Conservation (phyloP, 768 basidiomycete genomes). For the Tulasnella sp. region DNA sequence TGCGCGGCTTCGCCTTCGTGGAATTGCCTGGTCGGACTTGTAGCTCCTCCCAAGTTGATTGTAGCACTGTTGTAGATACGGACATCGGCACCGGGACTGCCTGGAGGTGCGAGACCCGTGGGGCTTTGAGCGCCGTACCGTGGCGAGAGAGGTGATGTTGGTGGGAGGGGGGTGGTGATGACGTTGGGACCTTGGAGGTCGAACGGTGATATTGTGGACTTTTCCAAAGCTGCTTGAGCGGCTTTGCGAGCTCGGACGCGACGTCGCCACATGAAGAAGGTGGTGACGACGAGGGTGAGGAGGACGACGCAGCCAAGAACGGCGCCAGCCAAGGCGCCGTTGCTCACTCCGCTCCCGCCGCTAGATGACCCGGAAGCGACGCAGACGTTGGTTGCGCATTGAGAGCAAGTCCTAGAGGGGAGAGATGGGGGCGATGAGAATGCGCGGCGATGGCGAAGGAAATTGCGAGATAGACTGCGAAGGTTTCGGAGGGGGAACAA, state of each 20-base stretch:
- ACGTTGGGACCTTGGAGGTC: conserved; percentile 20
- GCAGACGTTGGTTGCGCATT: conserved; percentile 20
- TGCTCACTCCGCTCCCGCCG: conserved; percentile 10
- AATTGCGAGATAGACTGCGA: background rate
- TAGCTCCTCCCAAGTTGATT: conserved; percentile 11
- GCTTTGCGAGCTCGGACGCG: conserved; percentile 3
- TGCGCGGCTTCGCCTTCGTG: background rate
- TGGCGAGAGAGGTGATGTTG: background rate
- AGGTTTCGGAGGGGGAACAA: background rate
- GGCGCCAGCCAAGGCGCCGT: conserved; percentile 25
- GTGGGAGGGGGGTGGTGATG: conserved; percentile 3
- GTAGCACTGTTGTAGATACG: background rate
- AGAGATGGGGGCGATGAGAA: background rate
- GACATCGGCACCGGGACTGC: conserved; percentile 4
- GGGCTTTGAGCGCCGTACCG: background rate
- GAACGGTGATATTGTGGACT: conserved; percentile 19
- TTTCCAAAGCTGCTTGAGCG: conserved; percentile 18
- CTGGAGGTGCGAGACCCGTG: background rate
- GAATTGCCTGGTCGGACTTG: background rate
- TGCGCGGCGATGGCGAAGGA: background rate
- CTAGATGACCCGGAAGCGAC: background rate
- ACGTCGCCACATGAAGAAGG: conserved; percentile 25
- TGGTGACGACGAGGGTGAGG: conserved; percentile 25
- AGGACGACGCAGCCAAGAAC: conserved; percentile 26
- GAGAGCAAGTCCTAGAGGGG: conserved; percentile 9